phyloP scores from a whole-genome alignment of 2,329 filamentous ascomycete genomes.

The Monosporascus sp. region DNA sequence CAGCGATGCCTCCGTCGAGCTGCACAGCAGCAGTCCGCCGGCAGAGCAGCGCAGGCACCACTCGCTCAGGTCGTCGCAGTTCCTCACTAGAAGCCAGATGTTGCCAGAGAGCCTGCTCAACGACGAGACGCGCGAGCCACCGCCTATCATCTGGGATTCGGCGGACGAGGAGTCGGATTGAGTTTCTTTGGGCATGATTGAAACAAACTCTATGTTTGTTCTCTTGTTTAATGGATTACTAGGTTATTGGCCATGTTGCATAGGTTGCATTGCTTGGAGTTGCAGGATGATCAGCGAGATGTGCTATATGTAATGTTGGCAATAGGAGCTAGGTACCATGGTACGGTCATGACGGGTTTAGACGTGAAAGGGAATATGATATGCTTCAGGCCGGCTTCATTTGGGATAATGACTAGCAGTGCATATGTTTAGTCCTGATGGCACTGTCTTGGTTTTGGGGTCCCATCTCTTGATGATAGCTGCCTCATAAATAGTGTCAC shows the following conservation, averaged over 20 bases:
- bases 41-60: constrained; percentile 9
- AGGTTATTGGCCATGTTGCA: not conserved
- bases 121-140: constrained; percentile 32
- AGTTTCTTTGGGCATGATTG: not conserved
- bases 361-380: no score
- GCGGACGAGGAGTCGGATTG: constrained; percentile 32
- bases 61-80: constrained; percentile 38
- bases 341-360: no score
- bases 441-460: no score
- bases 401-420: no score
- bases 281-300: no score
- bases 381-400: no score
- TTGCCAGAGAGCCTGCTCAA: constrained; percentile 43
- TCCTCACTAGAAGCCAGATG: constrained; percentile 47
- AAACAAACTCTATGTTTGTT: not conserved
- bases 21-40: constrained; percentile 15
- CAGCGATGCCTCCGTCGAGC: constrained; percentile 8
- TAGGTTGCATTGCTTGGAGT: not conserved
- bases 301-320: no score
- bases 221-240: not conserved
- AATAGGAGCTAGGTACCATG: no score
- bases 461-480: no score
- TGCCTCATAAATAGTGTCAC: no score
- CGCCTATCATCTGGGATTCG: constrained; percentile 37
- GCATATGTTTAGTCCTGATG: no score